These are phyloP conservation scores for Hypoxylon rubiginosum DNA, from an alignment of 2,329 filamentous ascomycete species.

Conservation along the genomic window DNA sequence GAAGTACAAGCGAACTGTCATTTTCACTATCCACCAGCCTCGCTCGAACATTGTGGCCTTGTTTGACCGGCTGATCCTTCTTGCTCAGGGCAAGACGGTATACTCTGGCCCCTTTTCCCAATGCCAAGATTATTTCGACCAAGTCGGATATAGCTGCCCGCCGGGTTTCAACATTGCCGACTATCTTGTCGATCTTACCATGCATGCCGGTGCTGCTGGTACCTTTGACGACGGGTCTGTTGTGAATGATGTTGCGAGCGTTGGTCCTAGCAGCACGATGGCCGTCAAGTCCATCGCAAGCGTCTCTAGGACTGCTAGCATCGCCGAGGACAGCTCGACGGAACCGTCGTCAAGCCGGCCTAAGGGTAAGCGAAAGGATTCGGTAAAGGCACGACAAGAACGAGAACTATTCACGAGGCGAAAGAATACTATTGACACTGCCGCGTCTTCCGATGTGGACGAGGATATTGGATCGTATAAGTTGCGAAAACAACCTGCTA, in stretches of 20 bases:
- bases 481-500: constrained; percentile 61
- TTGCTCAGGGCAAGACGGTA: constrained; percentile 90
- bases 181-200: constrained; percentile 96
- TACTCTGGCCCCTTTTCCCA: constrained; percentile 91
- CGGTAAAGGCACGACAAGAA: constrained; percentile 88
- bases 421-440: constrained; percentile 73
- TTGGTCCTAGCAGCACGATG: constrained; percentile 86
- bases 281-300: constrained; percentile 93
- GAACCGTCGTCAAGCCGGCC: constrained; percentile 75
- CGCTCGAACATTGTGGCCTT: constrained; percentile 98
- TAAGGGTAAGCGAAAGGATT: constrained; percentile 79
- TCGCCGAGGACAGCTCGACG: constrained; percentile 74
- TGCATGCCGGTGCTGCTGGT: constrained; percentile 83
- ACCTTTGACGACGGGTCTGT: constrained; percentile 70
- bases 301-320: constrained; percentile 77
- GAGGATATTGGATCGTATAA: constrained; percentile 66
- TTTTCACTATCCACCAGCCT: constrained; percentile 98
- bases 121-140: constrained; percentile 94
- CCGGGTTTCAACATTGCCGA: constrained; percentile 99
- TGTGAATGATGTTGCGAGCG: constrained; percentile 70
- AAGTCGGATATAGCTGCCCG: constrained; percentile 91
- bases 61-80: constrained; percentile 92
- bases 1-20: constrained; percentile 95
- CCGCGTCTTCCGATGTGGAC: constrained; percentile 70
- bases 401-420: constrained; percentile 90